Base-by-base conservation (phyloP, 441 rosid genomes). In the Kokia cookei region DNA sequence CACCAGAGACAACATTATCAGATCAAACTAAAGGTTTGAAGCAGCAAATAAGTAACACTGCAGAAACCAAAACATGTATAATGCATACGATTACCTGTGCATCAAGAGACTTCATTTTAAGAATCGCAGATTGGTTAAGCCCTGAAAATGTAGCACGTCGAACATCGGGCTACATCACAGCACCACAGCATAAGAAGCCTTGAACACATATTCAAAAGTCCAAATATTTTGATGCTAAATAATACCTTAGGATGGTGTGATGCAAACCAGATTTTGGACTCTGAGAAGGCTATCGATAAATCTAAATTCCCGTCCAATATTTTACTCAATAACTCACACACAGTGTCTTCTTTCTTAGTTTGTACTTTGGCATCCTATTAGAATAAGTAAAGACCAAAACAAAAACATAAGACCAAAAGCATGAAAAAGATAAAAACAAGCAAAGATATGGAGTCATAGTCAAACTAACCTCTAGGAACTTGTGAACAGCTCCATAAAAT, bases 211-310 rank as follows among this genome's bases (percentile, higher is more conserved):
- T 1, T 64, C n/a, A 74, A 29, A 50, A 19, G 45, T 61, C 65
- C 29, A 74, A 27, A 62, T 48, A 47, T 43, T 72, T 71, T 57
- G 74, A 43, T 53, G 35, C 42, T 29, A 65, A 42, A 73, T 58
- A 43, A 77, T 84, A 96, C 99, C 98, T 79, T 87, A 14, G 98
- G 99, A 81, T 96, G 98, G 82, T 91, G 90, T 79, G 95, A 83
- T 60, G 89, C 87, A 83, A 94, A 86, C 99, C 96, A 94, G 72
- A 90, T 80, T 82, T 91, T 94, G 63, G 98, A 89, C 84, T 88
- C 97, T 66, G 90, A 79, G 50, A 82, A 48, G 8, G 84, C 78
- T 15, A 76, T 57, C 48, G 95, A 78, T 40, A 74, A 74, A 83
- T 89, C 90, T 79, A 84, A 59, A 78, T 87, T 86, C 76, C 87